Percentiles rank a stretch among this genome's conserved stretches.
phyloP scores from a whole-genome alignment of 352 stramenopile genomes.

The Phytophthora idaei region DNA sequence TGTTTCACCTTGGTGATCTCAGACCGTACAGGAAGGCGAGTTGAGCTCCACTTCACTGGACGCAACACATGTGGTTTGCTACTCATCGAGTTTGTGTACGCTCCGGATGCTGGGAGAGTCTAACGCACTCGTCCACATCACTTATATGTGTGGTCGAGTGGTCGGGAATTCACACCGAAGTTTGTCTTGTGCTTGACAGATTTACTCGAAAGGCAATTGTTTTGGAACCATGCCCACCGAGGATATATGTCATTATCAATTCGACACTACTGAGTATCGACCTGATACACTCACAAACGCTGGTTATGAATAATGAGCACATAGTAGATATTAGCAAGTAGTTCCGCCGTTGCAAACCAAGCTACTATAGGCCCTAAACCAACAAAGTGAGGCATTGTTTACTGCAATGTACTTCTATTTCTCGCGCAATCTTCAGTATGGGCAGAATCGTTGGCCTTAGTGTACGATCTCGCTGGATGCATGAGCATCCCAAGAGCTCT shows the following conservation, averaged over 20 bases:
- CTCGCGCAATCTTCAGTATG: no score
- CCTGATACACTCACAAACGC: background rate
- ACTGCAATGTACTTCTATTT: no score
- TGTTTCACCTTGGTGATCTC: conserved; percentile 17
- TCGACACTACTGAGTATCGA: background rate
- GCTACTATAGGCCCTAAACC: no score
- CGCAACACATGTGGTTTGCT: conserved; percentile 6
- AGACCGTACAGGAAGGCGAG: background rate
- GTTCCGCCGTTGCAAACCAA: no score
- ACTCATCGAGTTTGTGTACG: conserved; percentile 18
- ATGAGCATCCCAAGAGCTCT: no score
- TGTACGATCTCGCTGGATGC: no score
- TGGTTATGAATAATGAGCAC: background rate
- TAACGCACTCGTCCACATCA: conserved; percentile 3
- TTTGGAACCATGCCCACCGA: background rate
- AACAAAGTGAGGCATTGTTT: no score
- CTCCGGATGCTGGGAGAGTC: conserved; percentile 4
- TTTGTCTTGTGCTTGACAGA: background rate
- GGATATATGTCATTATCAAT: background rate
- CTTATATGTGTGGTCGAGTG: conserved; percentile 1
- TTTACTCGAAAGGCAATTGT: background rate
- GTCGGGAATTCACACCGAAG: no score
- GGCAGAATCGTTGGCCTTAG: no score
- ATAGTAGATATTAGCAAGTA: no score
- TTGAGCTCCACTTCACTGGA: conserved; percentile 9